A percentile compares a stretch with the other conserved stretches of the same genome.
Evolutionary conservation across 495 filamentous ascomycete species (phyloP).

Genomic region (Aspergillus sclerotioniger): DNA sequence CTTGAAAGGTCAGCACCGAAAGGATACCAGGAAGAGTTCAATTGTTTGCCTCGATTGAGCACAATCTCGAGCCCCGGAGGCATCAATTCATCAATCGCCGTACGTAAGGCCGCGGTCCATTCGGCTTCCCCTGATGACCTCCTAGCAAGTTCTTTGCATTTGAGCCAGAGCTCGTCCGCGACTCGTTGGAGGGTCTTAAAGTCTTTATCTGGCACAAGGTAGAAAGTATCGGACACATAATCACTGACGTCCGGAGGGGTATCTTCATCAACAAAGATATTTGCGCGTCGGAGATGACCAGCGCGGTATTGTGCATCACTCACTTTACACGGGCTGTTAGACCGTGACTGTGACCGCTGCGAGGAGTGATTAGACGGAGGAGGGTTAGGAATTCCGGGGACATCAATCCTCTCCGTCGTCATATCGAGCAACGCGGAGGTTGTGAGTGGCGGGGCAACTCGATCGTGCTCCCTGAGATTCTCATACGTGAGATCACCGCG

Average conservation of each 20-base stretch:
- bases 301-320: constrained; percentile 15
- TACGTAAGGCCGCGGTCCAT: constrained; percentile 10
- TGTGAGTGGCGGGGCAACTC: background rate
- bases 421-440: background rate
- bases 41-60: constrained; percentile 6
- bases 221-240: too few species aligned
- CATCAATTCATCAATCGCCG: constrained; percentile 8
- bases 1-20: background rate
- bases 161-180: constrained; percentile 6
- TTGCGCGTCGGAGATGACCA: constrained; percentile 9
- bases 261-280: constrained; percentile 9
- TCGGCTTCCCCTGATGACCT: constrained; percentile 13
- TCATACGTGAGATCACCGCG: constrained; percentile 3
- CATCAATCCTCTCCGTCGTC: background rate
- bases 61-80: background rate
- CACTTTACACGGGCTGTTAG: constrained; percentile 7
- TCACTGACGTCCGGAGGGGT: constrained; percentile 4
- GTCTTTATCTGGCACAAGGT: too few species aligned
- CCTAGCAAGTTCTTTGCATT: constrained; percentile 12
- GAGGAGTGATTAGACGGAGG: constrained; percentile 12
- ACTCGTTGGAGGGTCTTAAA: too few species aligned
- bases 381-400: constrained; percentile 4
- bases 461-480: constrained; percentile 9
- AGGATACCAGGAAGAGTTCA: too few species aligned
- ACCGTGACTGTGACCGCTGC: constrained; percentile 13